These are phyloP conservation scores for Dothideomycetidae sp. DNA, from an alignment of 2,329 filamentous ascomycete species.

Conservation along the genomic window DNA sequence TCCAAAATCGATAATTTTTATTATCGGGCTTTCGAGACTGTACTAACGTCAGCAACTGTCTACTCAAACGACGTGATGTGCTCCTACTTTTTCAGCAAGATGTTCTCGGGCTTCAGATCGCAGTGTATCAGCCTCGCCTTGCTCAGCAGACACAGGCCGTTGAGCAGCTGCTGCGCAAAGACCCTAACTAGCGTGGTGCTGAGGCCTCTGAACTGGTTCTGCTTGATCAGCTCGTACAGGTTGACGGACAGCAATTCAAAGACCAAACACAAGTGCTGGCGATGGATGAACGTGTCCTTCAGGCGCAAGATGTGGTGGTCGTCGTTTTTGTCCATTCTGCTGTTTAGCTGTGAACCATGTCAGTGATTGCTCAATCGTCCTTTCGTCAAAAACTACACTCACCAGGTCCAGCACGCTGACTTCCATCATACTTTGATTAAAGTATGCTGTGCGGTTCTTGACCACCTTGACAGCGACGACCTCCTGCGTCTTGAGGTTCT, in stretches of 20 bases:
- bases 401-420: slow-evolving; percentile 93
- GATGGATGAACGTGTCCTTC: slow-evolving; percentile 96
- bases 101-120: slow-evolving; percentile 96
- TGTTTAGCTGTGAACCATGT: slow-evolving; percentile 63
- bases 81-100: slow-evolving; percentile 75
- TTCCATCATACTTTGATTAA: slow-evolving; percentile 99
- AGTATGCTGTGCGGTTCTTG: slow-evolving; percentile 97
- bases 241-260: slow-evolving; percentile 97
- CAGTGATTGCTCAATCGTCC: slow-evolving; percentile 14
- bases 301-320: slow-evolving; percentile 89
- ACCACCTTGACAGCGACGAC: slow-evolving; percentile 98
- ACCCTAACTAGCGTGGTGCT: slow-evolving; percentile 95
- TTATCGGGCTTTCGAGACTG: slow-evolving; percentile 88
- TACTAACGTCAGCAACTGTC: background rate
- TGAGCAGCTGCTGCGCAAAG: slow-evolving; percentile 91
- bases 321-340: slow-evolving; percentile 97
- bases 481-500: slow-evolving; percentile 95
- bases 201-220: slow-evolving; percentile 94
- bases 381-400: slow-evolving; percentile 21
- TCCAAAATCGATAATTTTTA: slow-evolving; percentile 99
- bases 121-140: slow-evolving; percentile 96
- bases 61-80: background rate
- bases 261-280: slow-evolving; percentile 89
- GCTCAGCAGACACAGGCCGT: slow-evolving; percentile 80
- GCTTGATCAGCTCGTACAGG: slow-evolving; percentile 95